Evolutionary conservation across 202 grass and related monocot species (phyloP), one percentile per base, ranked within the genome.

Genomic region (Schoenoplectus tabernaemontani): DNA sequence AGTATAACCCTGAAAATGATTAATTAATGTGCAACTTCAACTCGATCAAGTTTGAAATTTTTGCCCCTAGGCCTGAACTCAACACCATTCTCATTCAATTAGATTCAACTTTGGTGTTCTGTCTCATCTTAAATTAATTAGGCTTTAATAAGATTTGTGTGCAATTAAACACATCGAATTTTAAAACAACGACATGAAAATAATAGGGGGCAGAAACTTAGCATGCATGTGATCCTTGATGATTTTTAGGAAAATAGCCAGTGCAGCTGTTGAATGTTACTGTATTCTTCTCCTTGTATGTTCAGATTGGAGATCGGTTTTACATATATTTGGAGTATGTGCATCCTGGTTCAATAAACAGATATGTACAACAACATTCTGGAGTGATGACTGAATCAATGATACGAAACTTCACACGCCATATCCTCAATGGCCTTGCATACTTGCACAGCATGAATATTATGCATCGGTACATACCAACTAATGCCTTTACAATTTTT

Each of bases 281-380:
- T 53, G 16, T 44, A 36, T 57, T 81, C 57, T 48, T 75, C n/a
- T 86, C 50, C 41, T 77, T 54, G 64, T 79, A 71, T 9, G 10
- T 77, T 85, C 73, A 92, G 95, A 89, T 88, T 84, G 88, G 83
- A 65, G 87, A 99, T 60, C 68, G 85, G 56, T 92, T 99, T 80
- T 93, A 96, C 88, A 99, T 99, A 93, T 99, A 96, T 71, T 76
- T 99, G 61, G 96, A 99, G 76, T 96, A 96, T 80, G 92, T 99
- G 56, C 96, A 99, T 88, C 96, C 96, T 70, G 96, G 96, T 88
- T 99, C 96, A 59, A 96, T 99, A 75, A 94, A 96, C 87, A 99
- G 92, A 83, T 99, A 99, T 85, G 88, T 93, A 51, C 84, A 83
- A 76, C 86, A 92, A 59, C 92, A 99, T 88, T 91, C 78, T 81